Percentiles rank a stretch among this genome's conserved stretches.
These are phyloP conservation scores for Penstemon eatonii DNA, from an alignment of 257 asterid genomes.

Conservation along the genomic window DNA sequence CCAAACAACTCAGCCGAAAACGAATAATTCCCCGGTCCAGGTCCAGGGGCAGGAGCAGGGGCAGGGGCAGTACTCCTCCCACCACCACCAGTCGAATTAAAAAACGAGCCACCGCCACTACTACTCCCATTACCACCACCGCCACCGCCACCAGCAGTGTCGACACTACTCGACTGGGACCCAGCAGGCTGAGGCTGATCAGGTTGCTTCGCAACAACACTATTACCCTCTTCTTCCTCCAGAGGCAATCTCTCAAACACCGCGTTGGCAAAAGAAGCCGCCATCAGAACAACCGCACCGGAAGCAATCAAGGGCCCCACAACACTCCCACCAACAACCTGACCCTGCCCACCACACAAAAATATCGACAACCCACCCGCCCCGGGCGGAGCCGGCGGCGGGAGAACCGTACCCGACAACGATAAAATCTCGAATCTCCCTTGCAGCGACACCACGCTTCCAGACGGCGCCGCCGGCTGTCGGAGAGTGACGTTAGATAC, in stretches of 20 bases:
- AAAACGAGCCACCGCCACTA: conserved; percentile 36
- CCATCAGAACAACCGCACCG: conserved; percentile 66
- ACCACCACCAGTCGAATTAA: conserved; percentile 21
- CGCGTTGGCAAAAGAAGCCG: conserved; percentile 70
- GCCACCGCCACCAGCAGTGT: conserved; percentile 61
- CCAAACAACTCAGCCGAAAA: conserved; percentile 58
- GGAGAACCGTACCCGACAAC: conserved; percentile 66
- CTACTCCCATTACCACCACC: conserved; percentile 38
- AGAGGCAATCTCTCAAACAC: conserved; percentile 63
- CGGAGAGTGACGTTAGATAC: conserved; percentile 61
- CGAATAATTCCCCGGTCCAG: conserved; percentile 35
- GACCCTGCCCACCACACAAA: conserved; percentile 70
- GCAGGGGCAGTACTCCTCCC: conserved; percentile 25
- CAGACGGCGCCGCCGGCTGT: conserved; percentile 56
- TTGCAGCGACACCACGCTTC: conserved; percentile 57
- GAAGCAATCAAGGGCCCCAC: conserved; percentile 66
- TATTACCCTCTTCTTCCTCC: conserved; percentile 55
- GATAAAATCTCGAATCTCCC: conserved; percentile 70
- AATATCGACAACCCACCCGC: conserved; percentile 64
- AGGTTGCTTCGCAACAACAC: background rate
- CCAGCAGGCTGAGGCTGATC: conserved; percentile 49
- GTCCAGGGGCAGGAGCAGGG: background rate
- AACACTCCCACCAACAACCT: conserved; percentile 68
- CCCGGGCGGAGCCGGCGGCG: conserved; percentile 86
- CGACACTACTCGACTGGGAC: conserved; percentile 61